Conservation (phyloP, 148 eudicot genomes). For the Rhododendron ovatum region DNA sequence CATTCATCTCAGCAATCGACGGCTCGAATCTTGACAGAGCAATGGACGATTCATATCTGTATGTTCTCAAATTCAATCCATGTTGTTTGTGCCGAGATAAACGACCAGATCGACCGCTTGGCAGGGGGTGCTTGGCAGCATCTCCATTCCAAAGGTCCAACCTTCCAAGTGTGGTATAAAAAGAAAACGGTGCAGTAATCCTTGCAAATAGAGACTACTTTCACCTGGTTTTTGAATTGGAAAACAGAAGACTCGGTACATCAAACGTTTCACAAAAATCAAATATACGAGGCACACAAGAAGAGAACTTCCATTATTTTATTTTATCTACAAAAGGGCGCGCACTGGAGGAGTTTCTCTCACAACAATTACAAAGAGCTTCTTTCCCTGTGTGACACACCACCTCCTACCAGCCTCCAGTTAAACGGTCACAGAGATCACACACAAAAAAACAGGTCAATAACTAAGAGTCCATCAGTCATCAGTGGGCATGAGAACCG, state of each 20-base stretch:
- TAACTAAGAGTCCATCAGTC: neutral
- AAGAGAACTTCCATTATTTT: neutral
- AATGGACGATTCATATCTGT: no score
- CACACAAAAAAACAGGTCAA: neutral
- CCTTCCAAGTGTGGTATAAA: no score
- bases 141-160: no score
- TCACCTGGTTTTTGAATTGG: neutral
- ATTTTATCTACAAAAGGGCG: neutral
- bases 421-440: slow-evolving; percentile 1
- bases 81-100: no score
- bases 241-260: neutral
- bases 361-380: neutral
- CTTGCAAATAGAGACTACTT: no score
- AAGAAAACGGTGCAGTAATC: no score
- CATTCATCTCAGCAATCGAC: no score
- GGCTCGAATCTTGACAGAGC: no score
- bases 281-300: neutral
- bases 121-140: no score
- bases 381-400: neutral
- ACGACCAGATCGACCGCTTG: no score
- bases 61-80: no score
- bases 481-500: neutral
- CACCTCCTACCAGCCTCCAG: neutral
- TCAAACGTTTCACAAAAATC: neutral
- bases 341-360: neutral